Evolutionary conservation across 2,329 filamentous ascomycete species (phyloP).

Genomic region (Cladosporium sp.): DNA sequence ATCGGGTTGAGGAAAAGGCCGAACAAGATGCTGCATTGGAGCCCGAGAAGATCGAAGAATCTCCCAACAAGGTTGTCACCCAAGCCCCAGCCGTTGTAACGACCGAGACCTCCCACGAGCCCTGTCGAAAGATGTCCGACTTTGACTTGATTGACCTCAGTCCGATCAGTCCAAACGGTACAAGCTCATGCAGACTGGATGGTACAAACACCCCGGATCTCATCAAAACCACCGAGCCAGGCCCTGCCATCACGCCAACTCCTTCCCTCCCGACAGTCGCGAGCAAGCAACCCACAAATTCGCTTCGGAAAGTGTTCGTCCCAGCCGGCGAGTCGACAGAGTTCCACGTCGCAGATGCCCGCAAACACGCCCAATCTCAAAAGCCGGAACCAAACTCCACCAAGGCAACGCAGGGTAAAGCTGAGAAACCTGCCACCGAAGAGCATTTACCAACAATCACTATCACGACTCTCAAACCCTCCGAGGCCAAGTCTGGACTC

Average conservation of each 20-base stretch:
- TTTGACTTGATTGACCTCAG: slow-evolving; percentile 17
- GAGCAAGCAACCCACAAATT: slow-evolving; percentile 8
- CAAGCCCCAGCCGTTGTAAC: background rate
- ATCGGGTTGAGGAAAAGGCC: background rate
- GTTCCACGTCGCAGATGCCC: slow-evolving; percentile 32
- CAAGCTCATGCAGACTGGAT: background rate
- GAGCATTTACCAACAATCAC: background rate
- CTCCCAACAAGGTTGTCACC: background rate
- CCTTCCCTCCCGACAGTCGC: background rate
- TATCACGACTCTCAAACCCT: background rate
- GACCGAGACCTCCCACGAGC: background rate
- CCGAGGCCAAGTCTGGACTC: slow-evolving; percentile 1
- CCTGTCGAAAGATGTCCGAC: background rate
- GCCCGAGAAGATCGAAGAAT: background rate
- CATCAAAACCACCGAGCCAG: background rate
- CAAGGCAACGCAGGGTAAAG: background rate
- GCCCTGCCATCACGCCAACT: background rate
- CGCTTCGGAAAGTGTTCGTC: slow-evolving; percentile 33
- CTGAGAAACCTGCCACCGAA: background rate
- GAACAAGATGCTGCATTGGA: background rate
- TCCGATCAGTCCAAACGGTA: background rate
- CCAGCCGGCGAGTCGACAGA: slow-evolving; percentile 34
- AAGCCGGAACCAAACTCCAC: background rate
- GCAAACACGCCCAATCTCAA: slow-evolving; percentile 1
- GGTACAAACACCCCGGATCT: background rate